Evolutionary conservation across 495 filamentous ascomycete genomes (phyloP), one percentile per base, ranked within the genome.

Genomic region (Cairneyella variabilis): DNA sequence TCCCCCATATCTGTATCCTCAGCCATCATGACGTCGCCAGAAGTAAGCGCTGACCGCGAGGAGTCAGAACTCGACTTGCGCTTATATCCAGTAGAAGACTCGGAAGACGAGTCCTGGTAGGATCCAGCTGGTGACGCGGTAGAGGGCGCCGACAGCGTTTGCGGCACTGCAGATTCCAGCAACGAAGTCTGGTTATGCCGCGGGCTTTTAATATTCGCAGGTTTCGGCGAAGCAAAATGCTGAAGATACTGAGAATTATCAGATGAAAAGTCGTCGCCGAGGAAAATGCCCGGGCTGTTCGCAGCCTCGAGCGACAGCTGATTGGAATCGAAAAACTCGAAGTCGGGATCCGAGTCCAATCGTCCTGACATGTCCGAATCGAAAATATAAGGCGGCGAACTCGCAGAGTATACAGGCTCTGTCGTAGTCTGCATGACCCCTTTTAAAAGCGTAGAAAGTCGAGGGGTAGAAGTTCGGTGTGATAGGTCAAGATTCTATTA

Each of bases 51-150:
- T 11, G 69, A 69, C 37, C 63, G 60, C 22, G 73, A 73, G 17
- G 71, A 75, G 22, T 72, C 67, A 7, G 74, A 74, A 18, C 72
- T 71, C 14, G 64, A 65, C 48, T 75, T 76, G 16, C 73, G 66
- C 64, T 75, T 73, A 28, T 67, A 69, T 38, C 57, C 63, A n/a
- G n/a, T n/a, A 7, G 73, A 75, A 2, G 71, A 70, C 42, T 74
- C 71, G 2, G 75, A 78, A 8, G 71, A 67, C 1, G 76, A 77
- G 51, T 76, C 74, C 23, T 63, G 71, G 20, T 62, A 68, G 11
- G 73, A 76, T 56, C 67, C 73, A 16, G 66, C 66, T 7, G 71
- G 67, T 2, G 73, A 75, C 14, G 61, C 52, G 2, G 64, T 63
- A 16, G 66, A 67, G 3, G 59, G 55, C 5, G 51, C 41, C 17